Evolutionary conservation across 306 rosid species (phyloP).

Genomic region (Cajanus cajan): DNA sequence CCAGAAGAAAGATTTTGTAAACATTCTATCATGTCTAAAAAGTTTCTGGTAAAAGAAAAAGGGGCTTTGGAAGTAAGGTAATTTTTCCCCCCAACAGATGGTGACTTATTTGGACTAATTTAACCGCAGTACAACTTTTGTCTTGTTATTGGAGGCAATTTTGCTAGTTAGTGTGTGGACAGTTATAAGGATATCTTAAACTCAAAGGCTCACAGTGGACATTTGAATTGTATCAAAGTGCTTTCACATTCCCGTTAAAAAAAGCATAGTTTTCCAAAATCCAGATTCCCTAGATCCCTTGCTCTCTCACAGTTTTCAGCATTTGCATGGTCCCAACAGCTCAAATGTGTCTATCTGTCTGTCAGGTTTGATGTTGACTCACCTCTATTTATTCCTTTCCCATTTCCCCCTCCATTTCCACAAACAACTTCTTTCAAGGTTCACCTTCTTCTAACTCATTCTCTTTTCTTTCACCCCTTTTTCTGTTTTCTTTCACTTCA

Average conservation of each 20-base stretch:
- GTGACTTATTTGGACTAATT: slow-evolving; percentile 3
- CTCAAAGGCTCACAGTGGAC: not conserved
- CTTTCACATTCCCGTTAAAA: slow-evolving; percentile 14
- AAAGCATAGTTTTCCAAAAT: slow-evolving; percentile 23
- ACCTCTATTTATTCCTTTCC: slow-evolving; percentile 67
- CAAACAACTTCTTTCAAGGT: slow-evolving; percentile 43
- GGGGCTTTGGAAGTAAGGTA: not conserved
- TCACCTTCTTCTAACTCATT: slow-evolving; percentile 21
- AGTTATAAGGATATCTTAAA: not conserved
- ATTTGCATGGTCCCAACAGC: slow-evolving; percentile 55
- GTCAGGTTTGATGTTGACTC: slow-evolving; percentile 52
- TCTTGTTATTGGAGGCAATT: not conserved
- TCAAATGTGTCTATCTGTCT: slow-evolving; percentile 35
- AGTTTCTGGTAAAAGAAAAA: not conserved
- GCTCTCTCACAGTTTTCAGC: slow-evolving; percentile 16
- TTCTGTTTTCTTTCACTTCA: slow-evolving; percentile 4
- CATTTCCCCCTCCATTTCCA: slow-evolving; percentile 48
- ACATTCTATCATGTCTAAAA: not conserved
- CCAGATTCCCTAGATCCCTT: slow-evolving; percentile 27
- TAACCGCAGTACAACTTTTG: not conserved
- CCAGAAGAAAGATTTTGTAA: not conserved
- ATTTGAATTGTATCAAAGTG: slow-evolving; percentile 3
- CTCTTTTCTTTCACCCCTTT: not conserved
- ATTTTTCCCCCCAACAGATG: not conserved
- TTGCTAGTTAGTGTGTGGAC: slow-evolving; percentile 12